phyloP scores from a whole-genome alignment of 768 basidiomycete genomes.

The Galerina marginata region DNA sequence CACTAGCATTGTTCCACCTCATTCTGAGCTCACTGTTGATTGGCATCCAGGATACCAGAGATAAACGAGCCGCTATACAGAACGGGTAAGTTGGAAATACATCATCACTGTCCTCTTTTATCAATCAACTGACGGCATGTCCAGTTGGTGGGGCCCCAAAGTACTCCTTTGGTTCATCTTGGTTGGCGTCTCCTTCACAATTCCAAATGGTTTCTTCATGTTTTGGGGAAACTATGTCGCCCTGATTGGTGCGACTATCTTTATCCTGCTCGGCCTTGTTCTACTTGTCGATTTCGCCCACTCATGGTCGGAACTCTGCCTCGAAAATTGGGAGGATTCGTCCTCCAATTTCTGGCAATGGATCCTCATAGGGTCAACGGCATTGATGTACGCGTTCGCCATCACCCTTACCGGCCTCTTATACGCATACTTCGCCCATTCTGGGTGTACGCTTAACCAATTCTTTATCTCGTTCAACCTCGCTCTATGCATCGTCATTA shows the following conservation, averaged over 20 bases:
- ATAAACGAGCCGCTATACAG: conserved; percentile 94
- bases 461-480: conserved; percentile 98
- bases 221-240: conserved; percentile 96
- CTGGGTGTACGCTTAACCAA: conserved; percentile 90
- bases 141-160: conserved; percentile 99
- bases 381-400: conserved; percentile 82
- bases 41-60: conserved; percentile 87
- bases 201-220: conserved; percentile 97
- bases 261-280: conserved; percentile 96
- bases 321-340: conserved; percentile 92
- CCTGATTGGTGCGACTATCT: conserved; percentile 89
- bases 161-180: conserved; percentile 88
- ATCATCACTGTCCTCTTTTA: neutral
- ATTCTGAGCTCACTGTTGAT: conserved; percentile 80
- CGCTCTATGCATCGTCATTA: conserved; percentile 76
- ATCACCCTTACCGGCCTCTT: conserved; percentile 88
- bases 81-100: conserved; percentile 71
- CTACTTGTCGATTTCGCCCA: conserved; percentile 99
- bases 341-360: conserved; percentile 93
- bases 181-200: conserved; percentile 84
- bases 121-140: conserved; percentile 7
- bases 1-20: conserved; percentile 86
- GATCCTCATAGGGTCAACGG: conserved; percentile 92
- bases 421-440: conserved; percentile 89
- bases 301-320: conserved; percentile 96